Evolutionary conservation across 148 eudicot species (phyloP), one percentile per base, ranked within the genome.

Genomic region (Rhododendron mucronatum): DNA sequence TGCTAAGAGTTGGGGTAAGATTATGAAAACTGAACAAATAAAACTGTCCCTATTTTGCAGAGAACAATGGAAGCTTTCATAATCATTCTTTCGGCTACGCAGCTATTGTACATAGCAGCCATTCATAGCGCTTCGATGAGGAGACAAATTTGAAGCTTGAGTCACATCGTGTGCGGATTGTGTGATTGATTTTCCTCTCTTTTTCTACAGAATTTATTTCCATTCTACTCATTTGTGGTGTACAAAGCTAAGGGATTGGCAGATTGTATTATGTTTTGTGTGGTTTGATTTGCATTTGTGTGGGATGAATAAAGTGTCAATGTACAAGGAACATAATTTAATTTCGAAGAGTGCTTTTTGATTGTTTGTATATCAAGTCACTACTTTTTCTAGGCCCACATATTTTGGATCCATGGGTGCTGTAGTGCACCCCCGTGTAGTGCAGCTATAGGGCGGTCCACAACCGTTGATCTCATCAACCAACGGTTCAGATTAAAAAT

Each of bases 11-110:
- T 20, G 80, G 26, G 51, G 23, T 77, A 44, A 77, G 45, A 59
- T 33, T 28, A 47, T 6, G 44, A 59, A 59, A 50, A 23, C 21
- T 57, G 23, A 51, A 53, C 83, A 80, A 51, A 30, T 7, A 15
- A 55, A 20, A 51, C 18, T 55, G 83, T 37, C n/a, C 53, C 15
- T 55, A 1, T 47, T 87, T n/a, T 89, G 84, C 94, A 92, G 94
- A 91, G 86, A 87, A 91, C 98, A 75, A 92, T 95, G 98, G 98
- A 95, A 88, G 94, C 98, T 41, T 95, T 95, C 91, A 65, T 90
- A 6, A 92, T 93, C 11, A 95, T 95, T 82, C 95, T 95, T 15
- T 89, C 96, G 2, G 94, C 84, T 11, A 95, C 98, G 16, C 98
- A 95, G 80, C 88, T 93, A 26, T 11, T 94, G 2, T 95, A 94